A percentile compares a stretch with the other conserved stretches of the same genome.
Conservation (phyloP, 2,329 filamentous ascomycete species). For the Diplodia seriata region DNA sequence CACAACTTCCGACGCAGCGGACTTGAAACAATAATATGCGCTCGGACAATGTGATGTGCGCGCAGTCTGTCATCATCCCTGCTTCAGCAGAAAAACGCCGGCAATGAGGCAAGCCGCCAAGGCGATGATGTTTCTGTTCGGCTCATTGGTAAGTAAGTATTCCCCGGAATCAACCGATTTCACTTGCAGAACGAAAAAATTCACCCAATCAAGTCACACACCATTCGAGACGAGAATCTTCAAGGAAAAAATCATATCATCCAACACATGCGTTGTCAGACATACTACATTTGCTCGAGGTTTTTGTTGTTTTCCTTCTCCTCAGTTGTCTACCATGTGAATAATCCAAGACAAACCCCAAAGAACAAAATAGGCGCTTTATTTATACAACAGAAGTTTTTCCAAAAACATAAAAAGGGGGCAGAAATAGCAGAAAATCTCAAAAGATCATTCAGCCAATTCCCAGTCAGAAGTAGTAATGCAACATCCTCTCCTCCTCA, state of each 20-base stretch:
- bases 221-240: not conserved
- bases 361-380: not conserved
- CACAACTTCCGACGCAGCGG: no score
- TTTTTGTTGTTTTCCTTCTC: not conserved
- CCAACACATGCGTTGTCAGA: not conserved
- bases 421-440: not conserved
- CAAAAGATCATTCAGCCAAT: not conserved
- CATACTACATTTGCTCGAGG: not conserved
- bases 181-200: not conserved
- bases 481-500: not conserved
- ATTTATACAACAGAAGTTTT: constrained; percentile 3
- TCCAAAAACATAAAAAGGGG: not conserved
- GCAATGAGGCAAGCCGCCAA: no score
- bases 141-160: no score
- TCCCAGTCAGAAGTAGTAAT: not conserved
- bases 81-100: no score
- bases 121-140: no score
- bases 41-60: no score
- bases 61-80: no score
- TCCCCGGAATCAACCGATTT: not conserved
- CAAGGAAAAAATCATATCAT: not conserved
- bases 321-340: not conserved
- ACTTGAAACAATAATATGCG: no score
- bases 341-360: not conserved
- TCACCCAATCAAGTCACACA: not conserved